Evolutionary conservation across 495 filamentous ascomycete species (phyloP), one percentile per base, ranked within the genome.

Genomic region (Tuber aestivum): DNA sequence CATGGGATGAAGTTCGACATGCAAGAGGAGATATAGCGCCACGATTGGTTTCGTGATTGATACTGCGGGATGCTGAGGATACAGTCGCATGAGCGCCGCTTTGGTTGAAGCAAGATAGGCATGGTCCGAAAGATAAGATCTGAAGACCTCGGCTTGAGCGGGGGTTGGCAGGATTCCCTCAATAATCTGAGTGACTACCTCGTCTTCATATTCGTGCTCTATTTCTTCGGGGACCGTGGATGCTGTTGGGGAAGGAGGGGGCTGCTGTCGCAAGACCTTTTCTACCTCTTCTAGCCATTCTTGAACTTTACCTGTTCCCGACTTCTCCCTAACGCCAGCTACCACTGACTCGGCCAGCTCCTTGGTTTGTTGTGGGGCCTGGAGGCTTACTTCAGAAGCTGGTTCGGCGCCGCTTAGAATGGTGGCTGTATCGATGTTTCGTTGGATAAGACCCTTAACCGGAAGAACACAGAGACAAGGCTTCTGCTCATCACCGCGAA

Each of bases 1-100:
- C 18, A 97, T 90, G 80, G 93, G 90, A 83, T 98, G 96, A 56
- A 96, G 86, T 40, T 86, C 85, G 0, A 91, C 91, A 83, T 98
- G 91, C 76, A 91, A 93, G 71, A 98, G 87, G 77, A 99, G 91
- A 82, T 93, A 99, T 77, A 97, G 90, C 41, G 93, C 92, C 7
- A 92, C 87, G 69, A 83, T 83, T 37, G 82, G 81, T 42, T 76
- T 70, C 12, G 78, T 83, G 72, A 83, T 83, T 40, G 79, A 75
- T 2, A 75, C 79, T 37, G 76, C 38, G 10, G 79, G 78, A 42
- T 83, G 76, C 69, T 81, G 79, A n/a, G 79, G 76, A 56, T 83
- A 83, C 9, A 83, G 41, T 21, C 82, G 56, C 10, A 70, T 35
- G 50, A 83, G 73, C 6, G 81, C 82, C 12, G 76, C 72, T 71